Evolutionary conservation across 768 basidiomycete genomes (phyloP), one percentile per base, ranked within the genome.

Genomic region (Phlebiopsis flavidoalba): DNA sequence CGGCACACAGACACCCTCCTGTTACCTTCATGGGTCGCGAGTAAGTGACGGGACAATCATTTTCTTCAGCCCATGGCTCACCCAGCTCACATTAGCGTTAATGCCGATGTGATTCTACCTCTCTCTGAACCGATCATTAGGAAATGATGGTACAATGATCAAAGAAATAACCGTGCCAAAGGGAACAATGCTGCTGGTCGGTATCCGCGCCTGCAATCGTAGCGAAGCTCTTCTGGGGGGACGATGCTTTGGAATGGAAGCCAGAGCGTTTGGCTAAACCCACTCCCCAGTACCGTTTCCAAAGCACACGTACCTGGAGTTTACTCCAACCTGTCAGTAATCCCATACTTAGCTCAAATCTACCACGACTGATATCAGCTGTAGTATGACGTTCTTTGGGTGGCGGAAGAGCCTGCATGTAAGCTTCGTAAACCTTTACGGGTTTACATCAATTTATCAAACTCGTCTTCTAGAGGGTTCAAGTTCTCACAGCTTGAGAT

Each of bases 231-330:
- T n/a, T 87, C 35, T 90, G 89, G 88, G 88, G 88, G 1, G 66
- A 75, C 0, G 80, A 85, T 59, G 79, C 85, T 3, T 76, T 78
- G 22, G 77, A 78, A 51, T 91, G 85, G 69, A 75, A 79, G 45
- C 88, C 88, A 0, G 83, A 84, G 57, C 75, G 88, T 5, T n/a
- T 90, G 89, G 88, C 72, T 89, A 8, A 64, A 65, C 10, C 51
- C 60, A 15, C 59, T 69, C 0, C 70, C 70, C 0, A 52, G 59
- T 3, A 31, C 64, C 0, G 57, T 71, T 10, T 52, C 54, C 35
- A 53, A 63, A 7, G 67, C 66, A 5, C 51, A 43, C 0, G 36
- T 68, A n/a, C 68, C 68, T 1, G 70, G 70, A 0, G 61, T 71
- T 5, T 69, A 68, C 43, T 58, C 68, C 8, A 61, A 68, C 49